Evolutionary conservation across 345 rosid genomes (phyloP), one percentile per base, ranked within the genome.

Genomic region (Pugionium cornutum): DNA sequence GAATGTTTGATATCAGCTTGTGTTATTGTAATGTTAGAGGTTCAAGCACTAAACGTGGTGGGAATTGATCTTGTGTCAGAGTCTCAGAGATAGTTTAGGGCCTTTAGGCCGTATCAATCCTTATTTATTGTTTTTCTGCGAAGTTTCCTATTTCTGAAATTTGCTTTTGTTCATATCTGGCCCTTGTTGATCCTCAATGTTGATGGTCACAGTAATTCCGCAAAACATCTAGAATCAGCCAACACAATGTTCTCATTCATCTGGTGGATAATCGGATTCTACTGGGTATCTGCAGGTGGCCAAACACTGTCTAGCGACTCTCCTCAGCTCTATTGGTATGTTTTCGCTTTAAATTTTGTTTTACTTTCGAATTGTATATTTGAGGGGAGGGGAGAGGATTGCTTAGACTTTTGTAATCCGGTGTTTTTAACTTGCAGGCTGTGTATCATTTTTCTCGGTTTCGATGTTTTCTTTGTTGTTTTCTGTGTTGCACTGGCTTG

Each of bases 241-340:
- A 91, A 86, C 58, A 89, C 98, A 10, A 85, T 91, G 87, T 85
- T 91, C 67, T 91, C 96, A 4, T 91, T 91, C 77, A 55, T 91
- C 48, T 91, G 98, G 98, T 91, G 98, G 98, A 83, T 86, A 78
- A 77, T 89, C 59, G 98, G 98, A 45, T 91, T 89, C 82, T 91
- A 88, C 73, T 86, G 98, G 98, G 86, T 91, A 42, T 88, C 98
- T 58, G 88, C 89, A 4, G 95, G 95, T 55, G 92, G 87, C 76
- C 92, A 86, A 75, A 65, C 76, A 70, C 70, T 91, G 77, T 82
- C 89, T 42, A 69, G 34, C 26, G 76, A 56, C 63, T 82, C 95
- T 61, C 90, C 88, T 57, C 95, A 78, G 80, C 96, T 91, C 64
- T 91, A 88, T 73, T 91, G 98, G 98, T 87, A 76, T 62, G 90